Base-by-base conservation (phyloP, 352 stramenopile genomes). In the Thraustotheca clavata region DNA sequence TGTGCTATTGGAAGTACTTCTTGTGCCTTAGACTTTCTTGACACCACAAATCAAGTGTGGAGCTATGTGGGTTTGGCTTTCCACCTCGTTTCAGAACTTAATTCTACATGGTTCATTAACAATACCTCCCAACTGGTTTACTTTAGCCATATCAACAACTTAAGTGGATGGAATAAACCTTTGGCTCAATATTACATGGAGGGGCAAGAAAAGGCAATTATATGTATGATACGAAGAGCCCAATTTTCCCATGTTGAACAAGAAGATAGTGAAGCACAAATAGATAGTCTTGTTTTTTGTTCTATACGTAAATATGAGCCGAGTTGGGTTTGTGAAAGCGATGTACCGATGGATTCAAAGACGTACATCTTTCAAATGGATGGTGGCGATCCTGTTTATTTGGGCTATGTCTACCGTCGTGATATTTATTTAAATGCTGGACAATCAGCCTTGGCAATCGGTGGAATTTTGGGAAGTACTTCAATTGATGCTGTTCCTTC, bases 11-110 rank as follows among this genome's bases (percentile, higher is more conserved):
- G 43, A 26, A 60, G 69, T 38, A 43, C 43, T 46, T 35, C 39
- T 12, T 71, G 67, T 27, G 67, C 67, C 27, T 49, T 54, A 24
- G 61, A 49, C 20, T 54, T 68, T 16, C 67, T 55, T 6, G 47
- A 49, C 49, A 60, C 65, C 40, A 65, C 67, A 8, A 62, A 71
- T 32, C 59, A 34, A 7, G 40, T 67, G 4, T 54, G 65, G n/a
- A 35, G 49, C 31, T 3, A 24, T 11, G 40, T 69, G 22, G 60
- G 26, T 4, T 27, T 33, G 4, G 55, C 67, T 27, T 72, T 69
- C 41, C 16, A 24, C 1, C 6, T 20, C 12, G 60, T 72, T 26
- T 33, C 60, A 1, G 24, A 9, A 5, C 65, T 69, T 57, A 49
- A 72, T n/a, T n/a, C n/a, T n/a, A n/a, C n/a, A n/a, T n/a, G n/a